phyloP scores from a whole-genome alignment of 2,329 filamentous ascomycete species.

The Epichloe hybrida region DNA sequence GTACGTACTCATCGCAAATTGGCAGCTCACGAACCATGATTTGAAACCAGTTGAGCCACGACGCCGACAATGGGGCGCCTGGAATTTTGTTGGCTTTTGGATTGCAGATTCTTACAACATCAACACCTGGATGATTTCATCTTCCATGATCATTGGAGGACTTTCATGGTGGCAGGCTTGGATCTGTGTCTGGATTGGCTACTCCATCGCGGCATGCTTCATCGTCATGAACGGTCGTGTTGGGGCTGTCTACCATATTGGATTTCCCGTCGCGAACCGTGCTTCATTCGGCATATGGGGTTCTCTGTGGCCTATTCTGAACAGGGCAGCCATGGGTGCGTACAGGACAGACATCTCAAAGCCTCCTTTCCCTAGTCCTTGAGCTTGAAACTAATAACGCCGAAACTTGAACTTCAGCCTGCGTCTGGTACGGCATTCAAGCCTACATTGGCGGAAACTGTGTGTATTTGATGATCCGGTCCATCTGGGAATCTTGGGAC shows the following conservation, averaged over 20 bases:
- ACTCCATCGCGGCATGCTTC: constrained; percentile 63
- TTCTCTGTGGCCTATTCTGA: constrained; percentile 76
- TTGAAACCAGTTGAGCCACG: constrained; percentile 68
- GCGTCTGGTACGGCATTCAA: constrained; percentile 81
- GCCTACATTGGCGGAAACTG: constrained; percentile 75
- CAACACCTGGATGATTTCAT: constrained; percentile 90
- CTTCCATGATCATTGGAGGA: constrained; percentile 63
- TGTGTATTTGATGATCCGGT: constrained; percentile 75
- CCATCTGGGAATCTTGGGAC: constrained; percentile 64
- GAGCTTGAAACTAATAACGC: neutral
- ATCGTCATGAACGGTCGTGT: constrained; percentile 69
- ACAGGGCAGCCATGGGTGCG: constrained; percentile 64
- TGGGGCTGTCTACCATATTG: constrained; percentile 76
- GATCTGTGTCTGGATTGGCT: constrained; percentile 81
- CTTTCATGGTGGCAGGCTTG: constrained; percentile 87
- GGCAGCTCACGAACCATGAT: constrained; percentile 65
- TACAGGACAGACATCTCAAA: neutral
- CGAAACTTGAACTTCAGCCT: constrained; percentile 33
- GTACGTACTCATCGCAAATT: neutral
- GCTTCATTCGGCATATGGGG: constrained; percentile 84
- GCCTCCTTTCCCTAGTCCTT: neutral
- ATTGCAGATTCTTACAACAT: constrained; percentile 78
- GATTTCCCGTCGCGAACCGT: constrained; percentile 64
- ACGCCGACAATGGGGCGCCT: constrained; percentile 69
- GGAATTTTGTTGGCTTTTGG: constrained; percentile 86